Percentiles rank a stretch among this genome's conserved stretches.
Evolutionary conservation across 169 alveolate species (phyloP).

Genomic region (Plasmodium vivax): DNA sequence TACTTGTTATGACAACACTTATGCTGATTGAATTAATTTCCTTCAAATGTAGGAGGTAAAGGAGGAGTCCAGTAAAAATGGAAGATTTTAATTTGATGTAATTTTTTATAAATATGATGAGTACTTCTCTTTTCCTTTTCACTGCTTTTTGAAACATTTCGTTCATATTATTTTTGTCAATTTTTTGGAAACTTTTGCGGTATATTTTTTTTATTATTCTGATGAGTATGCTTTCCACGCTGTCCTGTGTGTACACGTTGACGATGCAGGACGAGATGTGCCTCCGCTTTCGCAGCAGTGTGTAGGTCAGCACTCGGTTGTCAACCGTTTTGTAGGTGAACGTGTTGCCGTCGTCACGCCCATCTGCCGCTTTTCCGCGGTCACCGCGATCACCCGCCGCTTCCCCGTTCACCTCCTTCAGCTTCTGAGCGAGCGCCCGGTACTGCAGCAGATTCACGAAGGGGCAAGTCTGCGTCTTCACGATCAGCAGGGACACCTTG

Average conservation of each 20-base stretch:
- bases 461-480: slow-evolving; percentile 52
- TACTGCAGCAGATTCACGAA: slow-evolving; percentile 32
- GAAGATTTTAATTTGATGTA: slow-evolving; percentile 52
- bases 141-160: slow-evolving; percentile 22
- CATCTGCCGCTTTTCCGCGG: background rate
- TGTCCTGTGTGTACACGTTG: slow-evolving; percentile 24
- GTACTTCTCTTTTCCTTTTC: background rate
- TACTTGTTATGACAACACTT: slow-evolving; percentile 54
- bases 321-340: background rate
- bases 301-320: background rate
- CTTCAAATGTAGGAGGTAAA: slow-evolving; percentile 44
- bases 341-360: background rate
- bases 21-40: slow-evolving; percentile 37
- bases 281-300: background rate
- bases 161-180: slow-evolving; percentile 25
- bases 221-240: slow-evolving; percentile 45
- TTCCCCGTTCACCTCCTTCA: slow-evolving; percentile 9
- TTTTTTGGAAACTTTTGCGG: background rate
- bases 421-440: background rate
- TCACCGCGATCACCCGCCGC: background rate
- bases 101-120: slow-evolving; percentile 53
- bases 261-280: slow-evolving; percentile 25
- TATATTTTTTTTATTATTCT: slow-evolving; percentile 36
- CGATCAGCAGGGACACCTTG: slow-evolving; percentile 32
- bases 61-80: slow-evolving; percentile 25